Evolutionary conservation across 2,329 filamentous ascomycete species (phyloP).

Genomic region (Helotiales sp.): DNA sequence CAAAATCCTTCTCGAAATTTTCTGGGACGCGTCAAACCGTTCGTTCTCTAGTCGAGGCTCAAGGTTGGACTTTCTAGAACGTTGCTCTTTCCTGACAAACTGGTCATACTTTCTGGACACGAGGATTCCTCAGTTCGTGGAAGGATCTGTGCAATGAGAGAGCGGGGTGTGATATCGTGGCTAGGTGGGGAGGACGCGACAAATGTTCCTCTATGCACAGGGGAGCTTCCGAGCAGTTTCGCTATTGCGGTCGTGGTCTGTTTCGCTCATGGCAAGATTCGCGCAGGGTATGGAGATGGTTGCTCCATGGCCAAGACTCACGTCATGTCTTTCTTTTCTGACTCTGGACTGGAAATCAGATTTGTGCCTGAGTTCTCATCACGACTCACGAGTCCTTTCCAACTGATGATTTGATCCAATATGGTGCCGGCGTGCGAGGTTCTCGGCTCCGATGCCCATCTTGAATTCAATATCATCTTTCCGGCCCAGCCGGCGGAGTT

Average conservation of each 20-base stretch:
- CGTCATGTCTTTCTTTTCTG: conserved; percentile 19
- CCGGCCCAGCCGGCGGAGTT: background rate
- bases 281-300: conserved; percentile 1
- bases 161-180: background rate
- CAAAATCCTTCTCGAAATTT: background rate
- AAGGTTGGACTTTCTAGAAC: background rate
- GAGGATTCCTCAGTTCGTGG: background rate
- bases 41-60: conserved; percentile 5
- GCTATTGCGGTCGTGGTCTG: conserved; percentile 12
- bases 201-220: conserved; percentile 6
- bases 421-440: background rate
- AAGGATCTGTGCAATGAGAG: conserved; percentile 5
- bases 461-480: background rate
- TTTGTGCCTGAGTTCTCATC: background rate
- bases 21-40: conserved; percentile 18
- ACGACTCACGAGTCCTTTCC: too few species aligned
- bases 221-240: conserved; percentile 13
- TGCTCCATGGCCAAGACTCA: conserved; percentile 8
- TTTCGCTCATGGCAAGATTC: conserved; percentile 9
- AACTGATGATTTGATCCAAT: background rate
- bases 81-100: background rate
- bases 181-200: background rate
- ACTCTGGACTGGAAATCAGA: background rate
- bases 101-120: background rate
- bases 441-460: background rate